These are phyloP conservation scores for Sclerotinia subarctica DNA, from an alignment of 2,329 filamentous ascomycete species.

Conservation along the genomic window DNA sequence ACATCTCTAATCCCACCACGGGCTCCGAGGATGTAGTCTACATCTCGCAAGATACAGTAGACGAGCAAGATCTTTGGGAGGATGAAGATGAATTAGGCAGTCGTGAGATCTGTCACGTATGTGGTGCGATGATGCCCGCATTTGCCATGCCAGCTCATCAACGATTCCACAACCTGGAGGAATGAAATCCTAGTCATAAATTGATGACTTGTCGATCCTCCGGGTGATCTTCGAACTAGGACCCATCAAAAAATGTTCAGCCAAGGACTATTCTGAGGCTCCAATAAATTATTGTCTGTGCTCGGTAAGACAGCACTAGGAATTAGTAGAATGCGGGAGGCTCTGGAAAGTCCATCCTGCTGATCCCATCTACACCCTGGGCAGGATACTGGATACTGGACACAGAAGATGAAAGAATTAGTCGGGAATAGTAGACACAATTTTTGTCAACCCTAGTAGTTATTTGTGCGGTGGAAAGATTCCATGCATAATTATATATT, in stretches of 20 bases:
- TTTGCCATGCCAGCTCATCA: constrained; percentile 51
- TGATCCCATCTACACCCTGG: too few species aligned
- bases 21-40: constrained; percentile 35
- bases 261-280: not conserved
- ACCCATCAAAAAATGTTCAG: not conserved
- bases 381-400: too few species aligned
- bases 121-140: constrained; percentile 46
- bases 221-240: not conserved
- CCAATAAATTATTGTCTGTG: not conserved
- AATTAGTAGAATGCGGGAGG: too few species aligned
- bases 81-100: constrained; percentile 33
- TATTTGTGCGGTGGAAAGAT: too few species aligned
- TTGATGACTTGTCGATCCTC: not conserved
- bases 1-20: not conserved
- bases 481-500: too few species aligned
- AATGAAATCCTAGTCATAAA: constrained; percentile 13
- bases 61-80: constrained; percentile 31
- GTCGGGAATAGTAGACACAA: too few species aligned
- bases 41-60: constrained; percentile 29
- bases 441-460: too few species aligned
- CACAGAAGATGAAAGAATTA: too few species aligned
- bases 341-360: too few species aligned
- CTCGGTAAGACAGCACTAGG: too few species aligned
- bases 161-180: constrained; percentile 43
- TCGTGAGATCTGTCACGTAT: constrained; percentile 42